Base-by-base conservation (phyloP, 1,139 yeast species). In the Petasospora fabianii region DNA sequence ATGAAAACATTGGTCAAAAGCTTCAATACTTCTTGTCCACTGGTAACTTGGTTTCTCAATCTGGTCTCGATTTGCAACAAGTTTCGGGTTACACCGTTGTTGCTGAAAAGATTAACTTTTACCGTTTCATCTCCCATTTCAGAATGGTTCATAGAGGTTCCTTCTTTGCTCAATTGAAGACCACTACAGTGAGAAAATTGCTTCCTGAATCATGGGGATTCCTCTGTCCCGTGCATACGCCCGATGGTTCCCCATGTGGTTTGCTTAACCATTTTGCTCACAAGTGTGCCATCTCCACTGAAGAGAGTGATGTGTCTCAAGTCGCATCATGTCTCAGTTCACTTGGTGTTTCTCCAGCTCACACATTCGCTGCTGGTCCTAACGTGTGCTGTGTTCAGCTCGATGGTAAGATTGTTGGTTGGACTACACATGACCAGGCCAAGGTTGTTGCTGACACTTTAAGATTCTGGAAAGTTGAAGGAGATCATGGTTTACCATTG, bases 161-260 rank as follows among this genome's bases (percentile, higher is more conserved):
- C 50, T 92, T 92, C 81, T 92, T 92, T 63, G 97, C 99, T 32
- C 96, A 92, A 65, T 76, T 92, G 66, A 92, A 94, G 62, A 92
- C 98, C 28, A 94, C 98, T 20, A 84, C 98, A 1, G 99, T 92
- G 38, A 81, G 99, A 71, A 92, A 92, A 63, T 72, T 92, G 57
- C 73, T 92, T 44, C 99, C 99, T 0, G 99, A 92, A 65, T 85
- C 96, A 1, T 92, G 99, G 99, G 97, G 97, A 6, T 94, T 92
- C 73, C 68, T 94, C 54, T 94, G 99, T 69, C 98, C 99, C 16
- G 98, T 94, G 14, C 98, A 92, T 66, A 92, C 99, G 13, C 99
- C 99, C 3, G 99, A 92, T 84, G 99, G 99, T 56, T 85, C 97
- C 36, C 99, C 99, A 17, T 92, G 99, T 82, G 99, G 99, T 68